These are phyloP conservation scores for Drosera spatulata DNA, from an alignment of 179 eudicot genomes.

Conservation along the genomic window DNA sequence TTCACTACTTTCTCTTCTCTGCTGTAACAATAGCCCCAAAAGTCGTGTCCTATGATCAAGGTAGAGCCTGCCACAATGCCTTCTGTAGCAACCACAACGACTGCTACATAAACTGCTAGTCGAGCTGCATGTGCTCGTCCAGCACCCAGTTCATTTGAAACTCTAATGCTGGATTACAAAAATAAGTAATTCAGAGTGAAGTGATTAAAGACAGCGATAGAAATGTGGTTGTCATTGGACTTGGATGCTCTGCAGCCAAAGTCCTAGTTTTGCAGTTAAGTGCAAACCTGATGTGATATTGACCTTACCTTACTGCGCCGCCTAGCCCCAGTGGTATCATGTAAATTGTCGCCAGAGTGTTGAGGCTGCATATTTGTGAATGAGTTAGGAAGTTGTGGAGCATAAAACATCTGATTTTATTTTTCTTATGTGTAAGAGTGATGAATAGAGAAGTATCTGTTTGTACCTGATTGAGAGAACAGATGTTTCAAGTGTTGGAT, in stretches of 20 bases:
- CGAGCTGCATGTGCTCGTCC: constrained; percentile 42
- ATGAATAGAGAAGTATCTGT: no score
- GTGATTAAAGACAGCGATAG: no score
- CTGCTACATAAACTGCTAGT: constrained; percentile 27
- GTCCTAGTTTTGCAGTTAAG: no score
- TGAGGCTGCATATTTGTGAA: constrained; percentile 22
- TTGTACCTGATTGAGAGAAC: no score
- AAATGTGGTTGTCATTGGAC: no score
- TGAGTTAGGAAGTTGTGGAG: no score
- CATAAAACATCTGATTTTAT: no score
- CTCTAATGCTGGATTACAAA: constrained; percentile 12
- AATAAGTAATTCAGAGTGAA: no score
- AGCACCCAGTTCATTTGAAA: constrained; percentile 27
- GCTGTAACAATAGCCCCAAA: constrained; percentile 55
- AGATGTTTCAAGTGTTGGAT: no score
- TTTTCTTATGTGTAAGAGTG: no score
- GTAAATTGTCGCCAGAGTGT: constrained; percentile 25
- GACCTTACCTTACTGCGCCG: constrained; percentile 32
- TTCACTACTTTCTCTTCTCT: constrained; percentile 30
- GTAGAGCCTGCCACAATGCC: constrained; percentile 17
- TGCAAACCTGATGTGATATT: background rate
- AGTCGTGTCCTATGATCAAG: constrained; percentile 33
- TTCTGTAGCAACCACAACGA: constrained; percentile 26
- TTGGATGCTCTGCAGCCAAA: background rate
- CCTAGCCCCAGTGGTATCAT: constrained; percentile 44